Evolutionary conservation across 148 eudicot species (phyloP), one percentile per base, ranked within the genome.

Genomic region (Camellia lanceoleosa): DNA sequence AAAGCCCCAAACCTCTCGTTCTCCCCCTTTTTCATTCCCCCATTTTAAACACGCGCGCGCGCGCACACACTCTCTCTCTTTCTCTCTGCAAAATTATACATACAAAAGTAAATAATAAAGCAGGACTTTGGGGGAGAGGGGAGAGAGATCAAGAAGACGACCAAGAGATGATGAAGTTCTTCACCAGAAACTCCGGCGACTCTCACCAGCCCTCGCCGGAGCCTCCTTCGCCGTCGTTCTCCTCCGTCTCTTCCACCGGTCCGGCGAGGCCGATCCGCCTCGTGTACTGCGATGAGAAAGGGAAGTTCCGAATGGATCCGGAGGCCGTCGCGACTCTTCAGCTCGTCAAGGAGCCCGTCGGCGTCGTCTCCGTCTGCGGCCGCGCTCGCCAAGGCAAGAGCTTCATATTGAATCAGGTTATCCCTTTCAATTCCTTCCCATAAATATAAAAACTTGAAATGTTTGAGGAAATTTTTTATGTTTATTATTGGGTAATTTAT

Each of bases 341-440:
- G 74, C 89, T 92, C 30, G 89, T 96, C 18, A 96, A 96, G 69
- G 95, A 86, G 70, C 98, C 98, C 38, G 88, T 96, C 20, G 98
- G 98, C 1, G 92, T 96, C 64, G 98, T 94, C 78, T 91, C 99
- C 18, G 99, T 96, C 19, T 96, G 99, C 43, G 99, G 99, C 13
- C 98, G 99, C 3, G 98, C 99, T 80, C 92, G 98, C 12, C 99
- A 96, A 79, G 99, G 99, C 76, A 96, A 96, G 84, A 93, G 98
- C 84, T 96, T 87, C 56, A 90, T 96, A 23, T 84, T 96, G 7
- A 96, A 96, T 82, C 97, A 93, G 97, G 97, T 95, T 44, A 15
- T 13, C 15, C 38, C 30, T 7, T 70, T 7, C 38, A 30, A 30
- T 30, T 30, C 38, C 38, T 30, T 30, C 38, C 38, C 38, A 30